phyloP scores from a whole-genome alignment of 441 rosid genomes.

The Corymbia citriodora region DNA sequence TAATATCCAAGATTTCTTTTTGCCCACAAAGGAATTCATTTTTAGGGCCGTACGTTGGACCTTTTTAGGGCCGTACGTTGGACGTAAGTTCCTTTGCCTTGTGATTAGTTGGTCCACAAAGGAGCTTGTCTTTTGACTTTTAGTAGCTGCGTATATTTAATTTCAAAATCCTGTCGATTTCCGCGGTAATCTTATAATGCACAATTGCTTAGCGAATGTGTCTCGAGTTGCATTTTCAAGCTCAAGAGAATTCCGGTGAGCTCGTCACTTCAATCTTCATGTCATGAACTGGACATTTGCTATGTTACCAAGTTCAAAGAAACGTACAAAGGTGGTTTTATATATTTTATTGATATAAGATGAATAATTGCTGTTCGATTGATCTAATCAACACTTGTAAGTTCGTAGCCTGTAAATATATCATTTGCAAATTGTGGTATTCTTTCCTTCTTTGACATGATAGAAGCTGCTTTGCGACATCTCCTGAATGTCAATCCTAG shows the following conservation, averaged over 20 bases:
- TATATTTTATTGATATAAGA: not conserved
- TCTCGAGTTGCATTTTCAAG: not conserved
- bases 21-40: no score
- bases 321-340: no score
- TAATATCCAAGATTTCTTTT: no score
- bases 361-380: rapidly evolving
- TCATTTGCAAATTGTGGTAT: not conserved
- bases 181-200: rapidly evolving
- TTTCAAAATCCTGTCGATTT: no score
- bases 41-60: no score
- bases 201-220: not conserved
- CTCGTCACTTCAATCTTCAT: not conserved
- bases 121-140: no score
- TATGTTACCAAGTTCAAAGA: not conserved
- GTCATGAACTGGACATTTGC: not conserved
- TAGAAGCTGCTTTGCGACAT: not conserved
- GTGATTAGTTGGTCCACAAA: no score
- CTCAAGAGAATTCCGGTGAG: not conserved
- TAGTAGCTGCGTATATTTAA: rapidly evolving
- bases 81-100: no score
- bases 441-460: not conserved
- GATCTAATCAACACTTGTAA: no score
- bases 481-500: no score
- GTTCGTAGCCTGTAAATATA: not conserved
- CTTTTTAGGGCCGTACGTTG: no score